These are phyloP conservation scores for Xanthoconium separans DNA, from an alignment of 1,284 basidiomycete species.

Conservation along the genomic window DNA sequence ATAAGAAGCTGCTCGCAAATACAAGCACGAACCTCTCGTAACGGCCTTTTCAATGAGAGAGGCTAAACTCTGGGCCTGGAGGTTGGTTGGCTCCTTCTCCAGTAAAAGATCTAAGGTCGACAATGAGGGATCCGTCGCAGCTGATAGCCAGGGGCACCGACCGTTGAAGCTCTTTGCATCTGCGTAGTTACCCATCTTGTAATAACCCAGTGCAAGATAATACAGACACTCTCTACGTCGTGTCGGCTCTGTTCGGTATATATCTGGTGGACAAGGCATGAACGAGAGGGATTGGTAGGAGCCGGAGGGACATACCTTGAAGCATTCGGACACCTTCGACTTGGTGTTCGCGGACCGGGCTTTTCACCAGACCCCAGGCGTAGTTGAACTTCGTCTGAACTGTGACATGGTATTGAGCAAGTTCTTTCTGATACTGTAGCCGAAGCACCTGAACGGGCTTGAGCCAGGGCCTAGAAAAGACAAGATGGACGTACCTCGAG, in stretches of 20 bases:
- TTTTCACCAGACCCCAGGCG: slow-evolving; percentile 95
- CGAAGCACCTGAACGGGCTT: slow-evolving; percentile 64
- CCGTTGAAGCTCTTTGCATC: slow-evolving; percentile 94
- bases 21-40: slow-evolving; percentile 60
- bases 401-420: slow-evolving; percentile 81
- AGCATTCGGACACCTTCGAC: slow-evolving; percentile 89
- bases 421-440: slow-evolving; percentile 87
- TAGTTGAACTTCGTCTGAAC: slow-evolving; percentile 99
- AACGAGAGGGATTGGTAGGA: neutral
- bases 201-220: slow-evolving; percentile 95
- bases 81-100: slow-evolving; percentile 91
- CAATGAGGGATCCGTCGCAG: neutral
- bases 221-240: slow-evolving; percentile 95
- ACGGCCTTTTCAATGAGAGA: slow-evolving; percentile 88
- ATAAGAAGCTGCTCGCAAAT: neutral
- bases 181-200: slow-evolving; percentile 95
- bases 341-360: slow-evolving; percentile 77
- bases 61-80: slow-evolving; percentile 88
- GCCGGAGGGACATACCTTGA: slow-evolving; percentile 61
- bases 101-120: slow-evolving; percentile 70
- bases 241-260: slow-evolving; percentile 87
- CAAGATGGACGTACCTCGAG: slow-evolving; percentile 59
- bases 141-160: slow-evolving; percentile 38
- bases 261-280: slow-evolving; percentile 50
- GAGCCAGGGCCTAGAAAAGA: neutral